These are phyloP conservation scores for Heliamphora pulchella DNA, from an alignment of 179 eudicot genomes.

Conservation along the genomic window DNA sequence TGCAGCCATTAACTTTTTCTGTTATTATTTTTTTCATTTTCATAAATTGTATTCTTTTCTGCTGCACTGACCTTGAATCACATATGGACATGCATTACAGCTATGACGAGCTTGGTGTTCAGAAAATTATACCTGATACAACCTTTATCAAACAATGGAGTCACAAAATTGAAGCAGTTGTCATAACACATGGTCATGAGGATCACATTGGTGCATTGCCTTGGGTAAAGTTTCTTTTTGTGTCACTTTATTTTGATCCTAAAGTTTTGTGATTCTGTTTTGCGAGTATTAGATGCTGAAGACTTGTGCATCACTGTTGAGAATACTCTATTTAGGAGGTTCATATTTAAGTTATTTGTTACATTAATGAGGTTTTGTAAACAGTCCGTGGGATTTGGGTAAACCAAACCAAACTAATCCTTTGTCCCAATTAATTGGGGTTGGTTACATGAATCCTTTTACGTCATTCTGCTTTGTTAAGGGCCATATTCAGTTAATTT, in stretches of 20 bases:
- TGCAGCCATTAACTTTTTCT: neutral
- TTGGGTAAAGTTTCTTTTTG: conserved; percentile 83
- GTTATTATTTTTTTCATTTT: too few species aligned
- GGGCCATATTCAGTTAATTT: too few species aligned
- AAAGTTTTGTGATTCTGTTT: neutral
- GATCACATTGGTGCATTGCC: conserved; percentile 99
- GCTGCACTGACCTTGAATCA: conserved; percentile 18
- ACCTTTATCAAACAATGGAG: conserved; percentile 88
- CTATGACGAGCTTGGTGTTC: conserved; percentile 90
- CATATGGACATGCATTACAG: conserved; percentile 34
- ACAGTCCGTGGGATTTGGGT: too few species aligned
- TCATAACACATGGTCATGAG: conserved; percentile 98
- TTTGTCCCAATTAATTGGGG: too few species aligned
- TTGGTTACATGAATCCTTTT: too few species aligned
- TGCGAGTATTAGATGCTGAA: neutral
- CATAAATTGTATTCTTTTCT: too few species aligned
- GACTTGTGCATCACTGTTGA: neutral
- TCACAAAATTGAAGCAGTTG: conserved; percentile 98
- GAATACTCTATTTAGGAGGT: neutral
- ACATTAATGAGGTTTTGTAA: neutral
- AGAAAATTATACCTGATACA: conserved; percentile 93
- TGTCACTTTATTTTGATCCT: conserved; percentile 6
- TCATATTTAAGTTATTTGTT: neutral
- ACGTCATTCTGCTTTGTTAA: too few species aligned
- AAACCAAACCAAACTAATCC: too few species aligned